Evolutionary conservation across 371 early-diverging fungal species (phyloP).

Genomic region (Syncephalastrum monosporum): DNA sequence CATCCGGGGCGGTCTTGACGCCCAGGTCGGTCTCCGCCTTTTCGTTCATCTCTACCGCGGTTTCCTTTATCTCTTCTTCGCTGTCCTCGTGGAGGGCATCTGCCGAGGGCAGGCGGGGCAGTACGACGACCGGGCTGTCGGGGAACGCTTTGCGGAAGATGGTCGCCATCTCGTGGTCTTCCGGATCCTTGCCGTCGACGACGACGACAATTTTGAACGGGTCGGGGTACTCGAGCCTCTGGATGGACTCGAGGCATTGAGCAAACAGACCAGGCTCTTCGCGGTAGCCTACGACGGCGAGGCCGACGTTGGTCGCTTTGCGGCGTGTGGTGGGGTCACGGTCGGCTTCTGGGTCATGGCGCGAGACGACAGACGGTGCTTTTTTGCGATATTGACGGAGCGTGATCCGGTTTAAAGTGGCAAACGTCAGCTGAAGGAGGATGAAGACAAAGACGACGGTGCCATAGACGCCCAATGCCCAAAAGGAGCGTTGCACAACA

Average conservation of each 20-base stretch:
- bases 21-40: too few species aligned
- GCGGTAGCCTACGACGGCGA: conserved; percentile 62
- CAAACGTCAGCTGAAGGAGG: conserved; percentile 39
- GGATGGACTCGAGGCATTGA: conserved; percentile 56
- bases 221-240: conserved; percentile 50
- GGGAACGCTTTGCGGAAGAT: conserved; percentile 59
- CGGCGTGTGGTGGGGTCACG: conserved; percentile 6
- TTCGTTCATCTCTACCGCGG: too few species aligned
- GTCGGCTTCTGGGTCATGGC: conserved; percentile 4
- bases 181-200: conserved; percentile 58
- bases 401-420: conserved; percentile 37
- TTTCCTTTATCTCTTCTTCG: too few species aligned
- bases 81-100: too few species aligned
- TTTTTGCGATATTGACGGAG: conserved; percentile 16
- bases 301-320: conserved; percentile 35
- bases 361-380: conserved; percentile 1
- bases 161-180: conserved; percentile 62
- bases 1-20: not conserved
- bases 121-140: conserved; percentile 36
- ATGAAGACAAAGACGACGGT: conserved; percentile 40
- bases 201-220: conserved; percentile 56
- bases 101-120: conserved; percentile 48
- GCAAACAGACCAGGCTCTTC: conserved; percentile 59
- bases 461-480: conserved; percentile 48
- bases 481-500: conserved; percentile 26